phyloP scores from a whole-genome alignment of 192 early-diverging fungal genomes.

The Allomyces macrogynus region DNA sequence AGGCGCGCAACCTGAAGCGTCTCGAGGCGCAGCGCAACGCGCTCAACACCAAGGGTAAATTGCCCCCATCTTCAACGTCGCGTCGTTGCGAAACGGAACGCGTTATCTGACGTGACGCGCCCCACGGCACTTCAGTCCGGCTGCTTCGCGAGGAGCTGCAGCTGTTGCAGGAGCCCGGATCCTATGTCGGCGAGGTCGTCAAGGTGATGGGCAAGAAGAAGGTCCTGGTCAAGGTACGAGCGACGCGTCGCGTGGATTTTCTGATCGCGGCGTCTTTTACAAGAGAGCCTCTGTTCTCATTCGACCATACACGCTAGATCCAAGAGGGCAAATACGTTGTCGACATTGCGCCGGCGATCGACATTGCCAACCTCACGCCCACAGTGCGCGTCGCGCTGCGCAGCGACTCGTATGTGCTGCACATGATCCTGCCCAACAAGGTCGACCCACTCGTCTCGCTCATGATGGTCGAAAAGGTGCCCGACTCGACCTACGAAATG shows the following conservation, averaged over 20 bases:
- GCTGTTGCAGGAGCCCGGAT: slow-evolving; percentile 87
- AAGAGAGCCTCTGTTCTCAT: no score
- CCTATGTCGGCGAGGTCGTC: slow-evolving; percentile 90
- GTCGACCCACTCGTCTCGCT: slow-evolving; percentile 95
- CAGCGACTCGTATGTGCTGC: slow-evolving; percentile 75
- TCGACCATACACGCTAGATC: slow-evolving; percentile 25
- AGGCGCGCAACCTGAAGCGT: slow-evolving; percentile 88
- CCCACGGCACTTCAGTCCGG: slow-evolving; percentile 40
- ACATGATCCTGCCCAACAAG: slow-evolving; percentile 91
- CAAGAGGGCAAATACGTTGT: slow-evolving; percentile 98
- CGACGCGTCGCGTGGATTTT: no score
- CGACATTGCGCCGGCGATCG: slow-evolving; percentile 78
- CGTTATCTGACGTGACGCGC: neutral
- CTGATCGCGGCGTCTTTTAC: no score
- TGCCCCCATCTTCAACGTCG: slow-evolving; percentile 1
- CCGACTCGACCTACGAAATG: slow-evolving; percentile 98
- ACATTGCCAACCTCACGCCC: slow-evolving; percentile 74
- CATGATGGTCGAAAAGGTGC: slow-evolving; percentile 99
- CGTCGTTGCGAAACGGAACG: neutral
- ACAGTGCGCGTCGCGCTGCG: slow-evolving; percentile 84
- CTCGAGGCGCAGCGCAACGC: slow-evolving; percentile 96
- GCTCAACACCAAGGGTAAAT: slow-evolving; percentile 79
- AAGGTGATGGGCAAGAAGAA: slow-evolving; percentile 98
- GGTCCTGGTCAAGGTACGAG: slow-evolving; percentile 51
- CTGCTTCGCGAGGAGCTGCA: slow-evolving; percentile 88